These are phyloP conservation scores for Neoarthrinium moseri DNA, from an alignment of 2,329 filamentous ascomycete species.

Conservation along the genomic window DNA sequence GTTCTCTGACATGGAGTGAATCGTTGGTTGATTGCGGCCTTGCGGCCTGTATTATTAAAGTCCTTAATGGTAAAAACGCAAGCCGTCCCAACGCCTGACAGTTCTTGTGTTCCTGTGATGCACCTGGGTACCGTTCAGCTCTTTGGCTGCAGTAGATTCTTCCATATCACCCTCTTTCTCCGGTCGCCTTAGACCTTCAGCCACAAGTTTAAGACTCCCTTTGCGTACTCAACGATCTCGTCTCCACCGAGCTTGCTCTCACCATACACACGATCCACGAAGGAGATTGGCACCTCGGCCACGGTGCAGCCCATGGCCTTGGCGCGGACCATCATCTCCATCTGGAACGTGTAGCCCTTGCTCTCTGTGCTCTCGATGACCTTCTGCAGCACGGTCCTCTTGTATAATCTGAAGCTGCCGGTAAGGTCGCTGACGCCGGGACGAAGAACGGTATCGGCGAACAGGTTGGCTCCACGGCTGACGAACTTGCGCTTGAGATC, in stretches of 20 bases:
- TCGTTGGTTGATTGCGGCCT: constrained; percentile 5
- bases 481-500: constrained; percentile 88
- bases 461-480: constrained; percentile 85
- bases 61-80: constrained; percentile 7
- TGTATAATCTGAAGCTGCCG: constrained; percentile 92
- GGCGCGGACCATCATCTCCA: constrained; percentile 98
- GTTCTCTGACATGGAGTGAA: too few relatives aligned
- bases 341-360: constrained; percentile 98
- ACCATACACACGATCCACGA: constrained; percentile 93
- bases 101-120: constrained; percentile 6
- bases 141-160: not conserved
- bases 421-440: constrained; percentile 96
- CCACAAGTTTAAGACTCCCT: constrained; percentile 78
- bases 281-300: constrained; percentile 92
- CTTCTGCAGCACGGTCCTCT: constrained; percentile 83
- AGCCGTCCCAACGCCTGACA: constrained; percentile 11
- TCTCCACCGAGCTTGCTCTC: constrained; percentile 92
- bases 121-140: constrained; percentile 3
- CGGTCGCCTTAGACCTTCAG: constrained; percentile 60
- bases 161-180: not conserved
- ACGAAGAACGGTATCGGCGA: constrained; percentile 89
- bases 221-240: constrained; percentile 96
- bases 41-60: constrained; percentile 10
- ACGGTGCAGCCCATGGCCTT: constrained; percentile 95
- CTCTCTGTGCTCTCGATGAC: constrained; percentile 89